These are phyloP conservation scores for Vanrija sp. DNA, from an alignment of 1,284 basidiomycete genomes.

Conservation along the genomic window DNA sequence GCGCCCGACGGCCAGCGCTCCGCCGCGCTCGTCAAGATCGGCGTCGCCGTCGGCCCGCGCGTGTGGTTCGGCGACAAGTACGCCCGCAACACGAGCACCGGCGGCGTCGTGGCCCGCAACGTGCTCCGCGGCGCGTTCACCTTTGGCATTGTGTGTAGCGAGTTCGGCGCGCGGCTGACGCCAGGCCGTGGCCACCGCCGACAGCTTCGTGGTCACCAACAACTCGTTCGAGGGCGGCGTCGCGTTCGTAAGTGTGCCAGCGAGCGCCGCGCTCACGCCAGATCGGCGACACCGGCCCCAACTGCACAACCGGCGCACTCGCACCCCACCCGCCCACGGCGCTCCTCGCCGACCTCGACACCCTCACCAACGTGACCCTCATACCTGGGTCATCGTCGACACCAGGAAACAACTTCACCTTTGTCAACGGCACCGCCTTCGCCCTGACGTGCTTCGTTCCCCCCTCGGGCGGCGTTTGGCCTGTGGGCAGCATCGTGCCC, in stretches of 20 bases:
- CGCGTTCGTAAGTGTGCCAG: constrained; percentile 54
- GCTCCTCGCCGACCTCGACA: constrained; percentile 23
- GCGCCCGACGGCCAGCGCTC: constrained; percentile 12
- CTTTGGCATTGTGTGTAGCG: constrained; percentile 21
- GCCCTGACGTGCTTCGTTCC: constrained; percentile 37
- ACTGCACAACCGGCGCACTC: constrained; percentile 60
- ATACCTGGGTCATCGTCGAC: constrained; percentile 12
- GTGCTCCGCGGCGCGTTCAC: constrained; percentile 60
- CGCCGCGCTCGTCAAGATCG: constrained; percentile 38
- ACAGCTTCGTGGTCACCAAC: constrained; percentile 63
- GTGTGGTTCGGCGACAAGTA: constrained; percentile 67
- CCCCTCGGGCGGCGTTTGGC: constrained; percentile 20
- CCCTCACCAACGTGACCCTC: constrained; percentile 27
- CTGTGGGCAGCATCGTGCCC: constrained; percentile 4
- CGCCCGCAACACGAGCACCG: constrained; percentile 59
- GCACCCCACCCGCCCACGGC: constrained; percentile 32
- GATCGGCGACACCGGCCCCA: constrained; percentile 65
- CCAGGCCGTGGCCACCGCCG: constrained; percentile 59
- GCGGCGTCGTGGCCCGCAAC: constrained; percentile 64
- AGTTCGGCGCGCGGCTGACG: no score
- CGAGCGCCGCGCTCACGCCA: background rate
- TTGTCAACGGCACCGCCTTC: constrained; percentile 29
- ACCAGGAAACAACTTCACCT: constrained; percentile 4
- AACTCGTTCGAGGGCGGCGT: constrained; percentile 67
- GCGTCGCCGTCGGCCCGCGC: constrained; percentile 58